A percentile compares a stretch with the other conserved stretches of the same genome.
Conservation (phyloP, 106 monocot species). For the Allium fistulosum region DNA sequence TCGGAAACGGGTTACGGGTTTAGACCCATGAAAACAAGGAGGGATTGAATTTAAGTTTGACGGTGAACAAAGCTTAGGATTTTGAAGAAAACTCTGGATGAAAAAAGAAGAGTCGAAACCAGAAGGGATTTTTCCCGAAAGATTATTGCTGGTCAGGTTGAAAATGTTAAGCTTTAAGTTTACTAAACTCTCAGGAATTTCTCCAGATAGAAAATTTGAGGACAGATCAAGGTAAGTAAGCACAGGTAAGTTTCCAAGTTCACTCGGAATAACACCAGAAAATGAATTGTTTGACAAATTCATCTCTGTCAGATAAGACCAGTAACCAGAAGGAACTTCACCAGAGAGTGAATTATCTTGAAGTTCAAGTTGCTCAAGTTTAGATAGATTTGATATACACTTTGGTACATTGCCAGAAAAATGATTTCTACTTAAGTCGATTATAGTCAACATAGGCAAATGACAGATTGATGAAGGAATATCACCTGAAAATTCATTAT, state of each 20-base stretch:
- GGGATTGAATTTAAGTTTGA: neutral
- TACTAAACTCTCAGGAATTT: constrained; percentile 20
- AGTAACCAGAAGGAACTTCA: constrained; percentile 22
- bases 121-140: constrained; percentile 33
- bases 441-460: constrained; percentile 15
- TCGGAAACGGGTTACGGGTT: neutral
- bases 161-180: constrained; percentile 30
- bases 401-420: constrained; percentile 22
- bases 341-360: constrained; percentile 37
- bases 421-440: constrained; percentile 18
- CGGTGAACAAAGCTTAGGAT: constrained; percentile 38
- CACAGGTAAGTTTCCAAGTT: constrained; percentile 24
- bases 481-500: constrained; percentile 38
- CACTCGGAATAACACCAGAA: constrained; percentile 28
- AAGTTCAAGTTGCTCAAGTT: constrained; percentile 31
- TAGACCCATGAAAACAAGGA: constrained; percentile 2
- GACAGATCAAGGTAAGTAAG: constrained; percentile 59
- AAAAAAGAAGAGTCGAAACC: constrained; percentile 19
- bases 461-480: constrained; percentile 36
- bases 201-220: constrained; percentile 28
- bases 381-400: constrained; percentile 20
- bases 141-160: constrained; percentile 34
- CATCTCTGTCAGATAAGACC: constrained; percentile 32
- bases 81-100: constrained; percentile 14
- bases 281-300: constrained; percentile 43